phyloP scores from a whole-genome alignment of 148 eudicot species.

The Suaeda aralocaspica region DNA sequence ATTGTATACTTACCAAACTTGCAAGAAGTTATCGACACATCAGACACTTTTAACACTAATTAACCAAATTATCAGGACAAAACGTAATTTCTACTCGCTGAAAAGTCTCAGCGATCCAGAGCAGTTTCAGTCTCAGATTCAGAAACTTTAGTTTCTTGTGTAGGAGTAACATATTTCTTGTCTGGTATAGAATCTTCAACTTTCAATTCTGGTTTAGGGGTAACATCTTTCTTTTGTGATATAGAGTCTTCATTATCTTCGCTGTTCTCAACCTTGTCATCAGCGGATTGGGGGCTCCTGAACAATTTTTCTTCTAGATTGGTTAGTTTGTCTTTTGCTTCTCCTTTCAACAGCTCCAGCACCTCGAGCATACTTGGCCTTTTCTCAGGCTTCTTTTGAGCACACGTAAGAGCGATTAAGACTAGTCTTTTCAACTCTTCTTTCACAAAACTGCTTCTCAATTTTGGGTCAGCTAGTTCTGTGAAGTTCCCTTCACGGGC shows the following conservation, averaged over 20 bases:
- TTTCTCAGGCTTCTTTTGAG: conserved; percentile 59
- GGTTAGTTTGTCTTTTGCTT: conserved; percentile 48
- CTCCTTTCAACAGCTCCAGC: conserved; percentile 67
- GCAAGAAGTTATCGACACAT: background rate
- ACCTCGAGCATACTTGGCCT: conserved; percentile 86
- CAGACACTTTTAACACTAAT: background rate
- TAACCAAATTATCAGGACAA: no score
- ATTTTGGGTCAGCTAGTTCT: conserved; percentile 64
- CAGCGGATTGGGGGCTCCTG: conserved; percentile 17
- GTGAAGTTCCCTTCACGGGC: conserved; percentile 50
- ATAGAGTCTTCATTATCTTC: conserved; percentile 31
- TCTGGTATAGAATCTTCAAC: conserved; percentile 26
- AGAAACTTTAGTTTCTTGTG: conserved; percentile 13
- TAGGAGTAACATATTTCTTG: conserved; percentile 25
- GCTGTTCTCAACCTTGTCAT: conserved; percentile 20
- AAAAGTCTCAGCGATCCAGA: conserved; percentile 11
- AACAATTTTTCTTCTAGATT: conserved; percentile 56
- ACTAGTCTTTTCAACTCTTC: conserved; percentile 59
- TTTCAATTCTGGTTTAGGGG: conserved; percentile 21
- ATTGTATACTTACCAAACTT: background rate
- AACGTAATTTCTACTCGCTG: no score
- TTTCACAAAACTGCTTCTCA: conserved; percentile 58
- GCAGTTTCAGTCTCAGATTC: conserved; percentile 10
- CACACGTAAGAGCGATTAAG: conserved; percentile 58
- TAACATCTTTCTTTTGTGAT: conserved; percentile 32